Evolutionary conservation across 208 protist species (phyloP), one percentile per base, ranked within the genome.

Genomic region (Leishmania gerbilli): DNA sequence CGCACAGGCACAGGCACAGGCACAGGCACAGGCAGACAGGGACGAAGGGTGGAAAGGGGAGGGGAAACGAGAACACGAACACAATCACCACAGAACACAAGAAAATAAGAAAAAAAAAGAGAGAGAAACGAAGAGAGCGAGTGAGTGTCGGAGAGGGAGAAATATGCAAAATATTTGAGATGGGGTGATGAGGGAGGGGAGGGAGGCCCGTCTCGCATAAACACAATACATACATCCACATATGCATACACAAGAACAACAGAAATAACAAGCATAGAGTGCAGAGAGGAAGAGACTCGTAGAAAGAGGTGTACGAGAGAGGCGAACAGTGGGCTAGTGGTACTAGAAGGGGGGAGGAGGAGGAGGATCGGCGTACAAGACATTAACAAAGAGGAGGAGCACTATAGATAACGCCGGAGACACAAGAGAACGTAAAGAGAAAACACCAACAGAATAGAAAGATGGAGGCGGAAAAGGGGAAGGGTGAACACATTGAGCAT

Each of bases 191-290:
- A 67, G 7, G 13, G 34, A 45, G 68, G 68, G 21, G 21, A 17
- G 40, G 24, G 21, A 40, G 68, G 40, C n/a, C 65, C 37, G 56
- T 11, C 40, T 37, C 19, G 45, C 4, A 78, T 4, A 53, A 37
- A 75, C 47, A 60, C 68, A 80, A 55, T 9, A 68, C 31, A 53
- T 55, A 75, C n/a, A 60, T 34, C 77, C 51, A 65, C 11, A 75
- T 37, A 80, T 37, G 83, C 64, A 76, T n/a, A 67, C 27, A 69
- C 31, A 74, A 71, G 76, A 24, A 82, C 37, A 64, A 40, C 34
- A 51, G 60, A 65, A 58, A 71, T 74, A 87, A 68, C 49, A 78
- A 76, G 74, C 37, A 67, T 42, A 60, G 65, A 71, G n/a, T 31
- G 47, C 7, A 60, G 49, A 27, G 71, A 58, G 27, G 45, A 60